Evolutionary conservation across 352 stramenopile genomes (phyloP), one percentile per base, ranked within the genome.

Genomic region (Aphanomyces astaci): DNA sequence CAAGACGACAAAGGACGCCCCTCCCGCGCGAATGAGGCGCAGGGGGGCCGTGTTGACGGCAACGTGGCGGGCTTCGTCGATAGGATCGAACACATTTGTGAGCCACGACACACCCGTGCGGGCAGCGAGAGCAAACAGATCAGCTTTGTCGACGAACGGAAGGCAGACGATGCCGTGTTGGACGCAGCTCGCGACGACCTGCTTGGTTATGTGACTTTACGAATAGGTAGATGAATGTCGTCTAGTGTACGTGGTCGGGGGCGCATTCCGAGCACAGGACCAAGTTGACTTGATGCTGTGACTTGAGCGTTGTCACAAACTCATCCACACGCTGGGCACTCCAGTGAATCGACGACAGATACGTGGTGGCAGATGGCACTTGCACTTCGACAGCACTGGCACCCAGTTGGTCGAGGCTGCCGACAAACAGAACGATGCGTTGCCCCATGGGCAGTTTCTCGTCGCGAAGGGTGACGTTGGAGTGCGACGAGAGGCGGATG

Each of bases 151-250:
- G 2, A 73, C 77, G 40, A 79, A 79, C 52, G 89, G 79, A 7
- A 91, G 74, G 39, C 82, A 91, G 17, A 79, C 80, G 25, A 91
- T 81, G 11, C 57, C 64, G 0, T 82, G 71, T 0, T 70, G 74
- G 10, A 72, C 76, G 64, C 81, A 91, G 1, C 70, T 65, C 7
- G 76, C 75, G 1, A 78, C 75, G 11, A 88, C 70, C 9, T 76
- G 71, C 40, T 80, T 75, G 5, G 81, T 73, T 10, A 88, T 60
- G 3, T 10, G 56, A 7, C 17, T 15, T 51, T 2, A 51, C 2
- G 27, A 51, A 33, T 55, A 13, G 9, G 1, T 2, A 7, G 13
- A 13, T n/a, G n/a, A 22, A 22, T 39, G 3, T 15, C 15, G 2
- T 11, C 24, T 19, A 30, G 33, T 15, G 11, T 59, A 59, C 62